Evolutionary conservation across 306 rosid species (phyloP).

Genomic region (Rosa rugosa): DNA sequence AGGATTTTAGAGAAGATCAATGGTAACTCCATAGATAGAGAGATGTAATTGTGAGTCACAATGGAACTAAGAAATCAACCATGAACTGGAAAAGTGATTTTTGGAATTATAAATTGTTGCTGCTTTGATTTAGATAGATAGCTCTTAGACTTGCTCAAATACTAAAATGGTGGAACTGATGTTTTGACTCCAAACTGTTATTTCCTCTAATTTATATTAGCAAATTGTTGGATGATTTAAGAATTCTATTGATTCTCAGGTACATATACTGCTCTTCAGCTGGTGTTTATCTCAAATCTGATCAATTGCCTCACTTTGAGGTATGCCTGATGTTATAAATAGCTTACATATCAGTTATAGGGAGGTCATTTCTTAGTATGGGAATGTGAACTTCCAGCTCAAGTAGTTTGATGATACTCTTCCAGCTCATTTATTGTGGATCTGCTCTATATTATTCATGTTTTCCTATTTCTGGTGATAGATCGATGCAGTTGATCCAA

Average conservation of each 20-base stretch:
- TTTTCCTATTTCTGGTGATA: slow-evolving; percentile 26
- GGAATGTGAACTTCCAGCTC: neutral
- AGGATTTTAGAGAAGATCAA: neutral
- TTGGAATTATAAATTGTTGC: no score
- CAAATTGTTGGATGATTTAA: slow-evolving; percentile 2
- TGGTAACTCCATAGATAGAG: neutral
- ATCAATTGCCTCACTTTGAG: slow-evolving; percentile 82
- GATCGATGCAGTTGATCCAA: slow-evolving; percentile 94
- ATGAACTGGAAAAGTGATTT: slow-evolving; percentile 1
- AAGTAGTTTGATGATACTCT: neutral
- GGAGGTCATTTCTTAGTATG: neutral
- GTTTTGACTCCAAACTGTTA: neutral
- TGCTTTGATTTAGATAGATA: neutral
- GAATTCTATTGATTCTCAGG: slow-evolving; percentile 46
- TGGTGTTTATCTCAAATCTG: slow-evolving; percentile 94
- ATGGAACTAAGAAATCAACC: neutral
- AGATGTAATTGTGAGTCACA: neutral
- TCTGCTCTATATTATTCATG: neutral
- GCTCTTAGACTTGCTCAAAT: neutral
- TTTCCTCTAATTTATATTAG: neutral
- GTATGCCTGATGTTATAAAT: slow-evolving; percentile 37
- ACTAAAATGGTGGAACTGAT: neutral
- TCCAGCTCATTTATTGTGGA: neutral
- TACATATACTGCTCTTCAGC: slow-evolving; percentile 98
- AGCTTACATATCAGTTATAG: slow-evolving; percentile 2